Conservation (phyloP, 164 flowering plant genomes). For the Macadamia integrifolia region DNA sequence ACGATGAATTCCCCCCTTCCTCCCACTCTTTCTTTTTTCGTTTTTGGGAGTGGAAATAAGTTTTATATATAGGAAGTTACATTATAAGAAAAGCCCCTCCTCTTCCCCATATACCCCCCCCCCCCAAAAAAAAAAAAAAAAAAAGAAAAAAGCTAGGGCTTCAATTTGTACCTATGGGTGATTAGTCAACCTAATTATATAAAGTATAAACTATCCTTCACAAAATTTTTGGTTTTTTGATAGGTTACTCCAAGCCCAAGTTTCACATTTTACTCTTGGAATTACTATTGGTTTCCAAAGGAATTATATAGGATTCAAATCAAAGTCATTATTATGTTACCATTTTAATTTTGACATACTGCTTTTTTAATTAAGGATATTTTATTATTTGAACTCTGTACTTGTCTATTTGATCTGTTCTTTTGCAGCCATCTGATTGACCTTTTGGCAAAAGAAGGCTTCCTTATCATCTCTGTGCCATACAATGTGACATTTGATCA, state of each 20-base stretch:
- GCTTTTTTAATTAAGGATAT: too few relatives aligned
- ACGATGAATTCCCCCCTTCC: too few relatives aligned
- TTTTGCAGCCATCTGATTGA: slow-evolving; percentile 62
- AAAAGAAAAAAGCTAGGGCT: background rate
- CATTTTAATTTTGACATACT: background rate
- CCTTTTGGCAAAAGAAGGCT: slow-evolving; percentile 84
- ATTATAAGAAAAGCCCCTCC: too few relatives aligned
- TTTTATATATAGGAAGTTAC: too few relatives aligned
- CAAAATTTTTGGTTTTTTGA: background rate
- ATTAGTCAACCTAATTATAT: background rate
- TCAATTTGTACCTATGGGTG: background rate
- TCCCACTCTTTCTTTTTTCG: too few relatives aligned
- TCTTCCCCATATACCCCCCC: too few relatives aligned
- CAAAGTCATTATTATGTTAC: background rate
- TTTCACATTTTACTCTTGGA: background rate
- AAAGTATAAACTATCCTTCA: background rate
- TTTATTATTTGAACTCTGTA: background rate
- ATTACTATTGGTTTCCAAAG: background rate
- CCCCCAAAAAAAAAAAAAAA: background rate
- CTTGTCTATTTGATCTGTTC: slow-evolving; percentile 1
- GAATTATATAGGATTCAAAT: background rate
- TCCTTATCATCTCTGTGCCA: slow-evolving; percentile 71
- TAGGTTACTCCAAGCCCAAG: background rate
- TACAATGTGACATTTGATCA: slow-evolving; percentile 96
- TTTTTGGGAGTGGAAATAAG: background rate